Percentiles rank a stretch among this genome's conserved stretches.
Conservation (phyloP, 164 flowering plant species). For the Chloranthus sessilifolius region DNA sequence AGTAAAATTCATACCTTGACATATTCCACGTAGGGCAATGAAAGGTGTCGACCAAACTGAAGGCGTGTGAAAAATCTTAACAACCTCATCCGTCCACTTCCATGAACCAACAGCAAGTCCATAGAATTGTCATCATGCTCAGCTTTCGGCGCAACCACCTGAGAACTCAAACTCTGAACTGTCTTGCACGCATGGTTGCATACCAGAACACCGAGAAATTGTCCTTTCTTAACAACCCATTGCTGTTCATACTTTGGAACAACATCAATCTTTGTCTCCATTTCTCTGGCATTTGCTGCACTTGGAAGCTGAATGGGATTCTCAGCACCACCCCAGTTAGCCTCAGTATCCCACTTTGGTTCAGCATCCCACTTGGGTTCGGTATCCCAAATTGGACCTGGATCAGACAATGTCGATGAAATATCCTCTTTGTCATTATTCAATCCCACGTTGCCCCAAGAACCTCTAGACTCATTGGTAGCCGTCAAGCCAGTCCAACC, state of each 20-base stretch:
- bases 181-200: constrained; percentile 98
- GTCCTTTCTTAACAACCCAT: constrained; percentile 73
- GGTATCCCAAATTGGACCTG: constrained; percentile 97
- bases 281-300: constrained; percentile 50
- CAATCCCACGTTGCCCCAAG: constrained; percentile 73
- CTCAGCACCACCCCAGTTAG: constrained; percentile 10
- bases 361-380: constrained; percentile 97
- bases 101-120: constrained; percentile 88
- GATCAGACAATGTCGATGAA: constrained; percentile 97
- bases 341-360: constrained; percentile 52
- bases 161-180: constrained; percentile 89
- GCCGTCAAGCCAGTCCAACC: constrained; percentile 73
- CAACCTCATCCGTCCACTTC: constrained; percentile 75
- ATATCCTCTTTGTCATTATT: constrained; percentile 92
- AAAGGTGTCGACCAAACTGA: constrained; percentile 83
- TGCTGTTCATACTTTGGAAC: constrained; percentile 46
- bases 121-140: constrained; percentile 84
- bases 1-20: constrained; percentile 58
- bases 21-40: constrained; percentile 91
- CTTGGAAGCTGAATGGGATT: constrained; percentile 85
- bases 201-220: constrained; percentile 79
- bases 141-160: constrained; percentile 92
- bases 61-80: constrained; percentile 71
- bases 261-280: constrained; percentile 33
- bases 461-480: constrained; percentile 57